phyloP scores from a whole-genome alignment of 768 basidiomycete genomes.

The Ramaria sp. region DNA sequence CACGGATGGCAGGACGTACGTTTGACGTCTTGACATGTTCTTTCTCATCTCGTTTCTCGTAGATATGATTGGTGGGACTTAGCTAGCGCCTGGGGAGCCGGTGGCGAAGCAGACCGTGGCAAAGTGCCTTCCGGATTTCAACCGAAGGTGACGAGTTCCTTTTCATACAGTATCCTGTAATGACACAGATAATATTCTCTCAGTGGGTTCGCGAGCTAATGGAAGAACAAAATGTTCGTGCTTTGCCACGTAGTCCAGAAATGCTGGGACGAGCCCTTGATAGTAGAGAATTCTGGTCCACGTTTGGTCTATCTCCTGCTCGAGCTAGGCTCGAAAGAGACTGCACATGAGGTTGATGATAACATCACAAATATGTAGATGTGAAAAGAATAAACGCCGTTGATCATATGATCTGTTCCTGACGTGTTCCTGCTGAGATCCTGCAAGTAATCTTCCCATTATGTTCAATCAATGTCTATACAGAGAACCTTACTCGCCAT shows the following conservation, averaged over 20 bases:
- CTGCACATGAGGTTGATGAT: background rate
- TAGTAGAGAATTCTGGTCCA: slow-evolving; percentile 48
- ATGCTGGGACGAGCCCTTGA: slow-evolving; percentile 43
- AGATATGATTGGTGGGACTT: slow-evolving; percentile 61
- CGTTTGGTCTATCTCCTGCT: slow-evolving; percentile 15
- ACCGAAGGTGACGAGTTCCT: slow-evolving; percentile 12
- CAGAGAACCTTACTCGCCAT: background rate
- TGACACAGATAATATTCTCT: background rate
- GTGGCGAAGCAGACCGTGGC: slow-evolving; percentile 14
- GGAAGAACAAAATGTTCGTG: slow-evolving; percentile 36
- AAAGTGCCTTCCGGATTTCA: slow-evolving; percentile 25
- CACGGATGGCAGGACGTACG: slow-evolving; percentile 35
- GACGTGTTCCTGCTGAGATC: too few relatives aligned
- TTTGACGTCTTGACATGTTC: background rate
- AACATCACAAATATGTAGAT: background rate
- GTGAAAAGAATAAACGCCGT: background rate
- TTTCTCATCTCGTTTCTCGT: background rate
- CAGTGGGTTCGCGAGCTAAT: slow-evolving; percentile 51
- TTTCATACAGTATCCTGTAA: background rate
- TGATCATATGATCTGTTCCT: background rate
- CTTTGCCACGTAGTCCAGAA: slow-evolving; percentile 39
- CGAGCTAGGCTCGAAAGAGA: slow-evolving; percentile 9
- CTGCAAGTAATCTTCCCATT: too few relatives aligned
- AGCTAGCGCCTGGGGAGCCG: slow-evolving; percentile 40
- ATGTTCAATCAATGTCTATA: too few relatives aligned